Base-by-base conservation (phyloP, 495 filamentous ascomycete genomes). In the Penicillium chermesinum region DNA sequence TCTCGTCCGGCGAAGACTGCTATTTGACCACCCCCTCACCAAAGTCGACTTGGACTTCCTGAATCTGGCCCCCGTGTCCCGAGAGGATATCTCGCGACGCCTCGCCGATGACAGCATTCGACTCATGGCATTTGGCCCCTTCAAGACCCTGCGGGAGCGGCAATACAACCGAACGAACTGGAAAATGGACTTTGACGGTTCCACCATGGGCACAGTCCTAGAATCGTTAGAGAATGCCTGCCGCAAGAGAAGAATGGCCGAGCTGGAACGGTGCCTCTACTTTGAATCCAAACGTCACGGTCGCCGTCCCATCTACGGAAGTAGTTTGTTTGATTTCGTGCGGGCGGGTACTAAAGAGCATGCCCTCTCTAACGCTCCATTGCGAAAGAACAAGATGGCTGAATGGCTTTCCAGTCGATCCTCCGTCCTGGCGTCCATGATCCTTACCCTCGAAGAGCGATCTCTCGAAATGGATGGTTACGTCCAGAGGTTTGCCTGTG, bases 401-500 rank as follows among this genome's bases (percentile, higher is more conserved):
- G 81, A 85, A 48, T 93, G 87, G 88, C 78, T 89, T 49, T 78
- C 84, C 20, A 81, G 82, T 50, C 76, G 76, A 18, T 89, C 87
- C 0, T 76, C 79, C 22, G 66, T 80, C n/a, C 73, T 95, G 21
- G 75, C 74, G 20, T 78, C 79, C 5, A 85, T 94, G 71, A 81
- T 94, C 14, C 78, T 80, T 18, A 87, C 83, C 0, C 62, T 95
- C 3, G 77, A 84, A 19, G 76, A 90, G 57, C 83, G 90, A 3
- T 77, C 89, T 1, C 73, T 76, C 19, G 71, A 73, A 2, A 77
- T 95, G 70, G 80, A 88, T 52, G 77, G 80, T 1, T 82, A 79
- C n/a, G 82, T 96, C 39, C 81, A 84, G 49, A 85, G 90, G 59
- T 97, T 96, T 55, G 87, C 83, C 21, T 97, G 90, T 52, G 82